These are phyloP conservation scores for Geotrichum europaeum DNA, from an alignment of 1,139 yeast species.

Conservation along the genomic window DNA sequence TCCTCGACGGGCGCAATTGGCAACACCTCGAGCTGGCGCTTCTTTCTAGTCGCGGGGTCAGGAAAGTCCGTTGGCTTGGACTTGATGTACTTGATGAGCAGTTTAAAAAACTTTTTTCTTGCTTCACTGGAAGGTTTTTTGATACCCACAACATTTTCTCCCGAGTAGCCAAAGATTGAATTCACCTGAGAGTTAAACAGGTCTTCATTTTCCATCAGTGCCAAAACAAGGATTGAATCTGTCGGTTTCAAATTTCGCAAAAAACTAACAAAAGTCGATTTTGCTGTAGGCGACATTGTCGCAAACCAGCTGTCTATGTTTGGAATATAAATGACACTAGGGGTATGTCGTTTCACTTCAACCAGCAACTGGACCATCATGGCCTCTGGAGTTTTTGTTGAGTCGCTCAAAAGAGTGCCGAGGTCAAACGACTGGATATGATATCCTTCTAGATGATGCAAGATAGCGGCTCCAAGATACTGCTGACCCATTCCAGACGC, in stretches of 20 bases:
- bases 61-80: conserved; percentile 58
- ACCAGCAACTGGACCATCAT: conserved; percentile 75
- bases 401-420: conserved; percentile 69
- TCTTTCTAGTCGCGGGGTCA: conserved; percentile 35
- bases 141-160: conserved; percentile 45
- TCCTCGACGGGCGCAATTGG: conserved; percentile 38
- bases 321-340: conserved; percentile 80
- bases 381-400: conserved; percentile 79
- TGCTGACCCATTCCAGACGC: conserved; percentile 79
- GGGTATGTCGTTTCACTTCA: conserved; percentile 87
- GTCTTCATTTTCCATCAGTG: conserved; percentile 46
- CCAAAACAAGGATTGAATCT: conserved; percentile 73
- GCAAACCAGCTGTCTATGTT: conserved; percentile 72
- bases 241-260: conserved; percentile 62
- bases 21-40: conserved; percentile 38
- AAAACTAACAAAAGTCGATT: conserved; percentile 64
- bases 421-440: conserved; percentile 83
- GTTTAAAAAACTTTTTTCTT: conserved; percentile 50
- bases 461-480: conserved; percentile 80
- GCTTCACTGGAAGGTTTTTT: conserved; percentile 41
- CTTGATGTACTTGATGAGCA: conserved; percentile 48
- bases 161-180: conserved; percentile 50
- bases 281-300: conserved; percentile 62
- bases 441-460: conserved; percentile 81
- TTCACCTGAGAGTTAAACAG: conserved; percentile 33